Conservation (phyloP, 139 green algal species). For the Chlamydomonas schloesseri region DNA sequence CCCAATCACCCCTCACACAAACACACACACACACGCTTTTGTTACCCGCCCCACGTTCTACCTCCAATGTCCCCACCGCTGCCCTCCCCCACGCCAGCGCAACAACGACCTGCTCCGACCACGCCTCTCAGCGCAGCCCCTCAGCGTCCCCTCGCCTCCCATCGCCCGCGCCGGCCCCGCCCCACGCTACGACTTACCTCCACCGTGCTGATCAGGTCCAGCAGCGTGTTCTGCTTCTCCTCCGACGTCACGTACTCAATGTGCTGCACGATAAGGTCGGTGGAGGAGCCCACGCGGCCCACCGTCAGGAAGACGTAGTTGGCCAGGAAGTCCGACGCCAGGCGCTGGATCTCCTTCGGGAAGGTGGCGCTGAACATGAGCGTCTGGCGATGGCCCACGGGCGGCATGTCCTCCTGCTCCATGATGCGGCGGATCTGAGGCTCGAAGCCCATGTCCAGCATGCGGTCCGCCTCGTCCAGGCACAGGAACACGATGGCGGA, state of each 20-base stretch:
- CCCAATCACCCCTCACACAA: too few species aligned
- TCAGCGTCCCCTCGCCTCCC: neutral
- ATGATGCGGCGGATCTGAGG: conserved; percentile 92
- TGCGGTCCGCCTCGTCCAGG: conserved; percentile 96
- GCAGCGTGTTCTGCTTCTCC: conserved; percentile 93
- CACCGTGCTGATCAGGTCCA: conserved; percentile 93
- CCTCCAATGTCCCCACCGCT: too few species aligned
- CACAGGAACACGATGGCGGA: conserved; percentile 79
- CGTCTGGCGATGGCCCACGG: conserved; percentile 89
- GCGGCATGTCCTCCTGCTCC: conserved; percentile 93
- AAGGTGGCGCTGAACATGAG: conserved; percentile 98
- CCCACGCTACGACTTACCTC: conserved; percentile 58
- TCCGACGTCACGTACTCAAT: conserved; percentile 85
- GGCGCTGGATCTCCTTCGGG: conserved; percentile 91
- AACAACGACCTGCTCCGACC: too few species aligned
- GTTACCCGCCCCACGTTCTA: too few species aligned
- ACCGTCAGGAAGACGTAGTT: conserved; percentile 99
- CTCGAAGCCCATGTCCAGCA: conserved; percentile 99
- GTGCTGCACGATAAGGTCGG: conserved; percentile 95
- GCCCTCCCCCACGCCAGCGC: too few species aligned
- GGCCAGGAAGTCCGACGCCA: conserved; percentile 95
- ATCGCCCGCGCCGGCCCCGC: too few species aligned
- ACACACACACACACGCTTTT: too few species aligned
- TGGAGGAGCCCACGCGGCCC: conserved; percentile 96
- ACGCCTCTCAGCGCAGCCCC: too few species aligned